Conservation (phyloP, 805 yeast species). For the Pichia paraexigua region DNA sequence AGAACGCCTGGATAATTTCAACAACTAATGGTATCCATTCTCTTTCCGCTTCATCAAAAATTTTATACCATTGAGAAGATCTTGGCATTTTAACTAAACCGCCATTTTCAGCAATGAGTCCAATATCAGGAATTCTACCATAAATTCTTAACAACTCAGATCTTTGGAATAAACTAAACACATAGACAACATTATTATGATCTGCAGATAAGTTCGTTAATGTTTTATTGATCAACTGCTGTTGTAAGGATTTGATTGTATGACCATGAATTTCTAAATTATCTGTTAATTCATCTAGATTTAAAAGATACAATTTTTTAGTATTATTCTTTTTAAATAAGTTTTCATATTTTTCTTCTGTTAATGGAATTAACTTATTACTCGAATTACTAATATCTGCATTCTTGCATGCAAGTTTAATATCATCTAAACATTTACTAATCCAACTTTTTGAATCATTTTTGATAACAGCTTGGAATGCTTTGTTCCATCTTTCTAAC, state of each 20-base stretch:
- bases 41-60: slow-evolving; percentile 46
- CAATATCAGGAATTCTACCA: slow-evolving; percentile 59
- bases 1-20: slow-evolving; percentile 48
- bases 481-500: slow-evolving; percentile 49
- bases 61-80: slow-evolving; percentile 49
- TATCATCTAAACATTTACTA: slow-evolving; percentile 41
- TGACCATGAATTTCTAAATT: slow-evolving; percentile 26
- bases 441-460: slow-evolving; percentile 80
- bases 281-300: slow-evolving; percentile 39
- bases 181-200: slow-evolving; percentile 58
- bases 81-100: slow-evolving; percentile 59
- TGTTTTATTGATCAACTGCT: slow-evolving; percentile 48
- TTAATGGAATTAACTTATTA: slow-evolving; percentile 18
- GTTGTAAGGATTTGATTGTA: slow-evolving; percentile 46
- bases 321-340: slow-evolving; percentile 23
- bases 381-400: slow-evolving; percentile 20
- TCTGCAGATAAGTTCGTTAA: slow-evolving; percentile 52
- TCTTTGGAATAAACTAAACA: slow-evolving; percentile 59
- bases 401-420: slow-evolving; percentile 43
- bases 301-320: slow-evolving; percentile 44
- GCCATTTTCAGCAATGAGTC: slow-evolving; percentile 87
- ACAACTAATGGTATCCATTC: slow-evolving; percentile 55
- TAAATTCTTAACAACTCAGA: slow-evolving; percentile 60
- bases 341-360: slow-evolving; percentile 29
- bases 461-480: slow-evolving; percentile 49